Percentiles rank a stretch among this genome's conserved stretches.
These are phyloP conservation scores for Dimocarpus longan DNA, from an alignment of 345 rosid genomes.

Conservation along the genomic window DNA sequence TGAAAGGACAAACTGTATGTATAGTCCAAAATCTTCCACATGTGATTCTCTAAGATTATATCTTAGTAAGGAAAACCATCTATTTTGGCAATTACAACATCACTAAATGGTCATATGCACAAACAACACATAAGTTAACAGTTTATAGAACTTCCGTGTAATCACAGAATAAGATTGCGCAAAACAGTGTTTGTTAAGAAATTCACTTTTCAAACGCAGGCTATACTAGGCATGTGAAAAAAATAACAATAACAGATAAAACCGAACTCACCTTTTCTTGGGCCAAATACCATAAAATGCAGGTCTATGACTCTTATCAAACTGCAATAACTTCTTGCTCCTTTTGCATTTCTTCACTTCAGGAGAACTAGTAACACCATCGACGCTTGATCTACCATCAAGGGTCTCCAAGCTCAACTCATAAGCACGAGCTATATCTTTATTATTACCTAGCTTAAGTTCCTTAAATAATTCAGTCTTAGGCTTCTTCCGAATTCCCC, in stretches of 20 bases:
- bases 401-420: constrained; percentile 48
- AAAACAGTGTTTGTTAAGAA: neutral
- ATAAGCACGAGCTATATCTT: constrained; percentile 39
- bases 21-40: neutral
- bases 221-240: neutral
- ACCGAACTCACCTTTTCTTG: constrained; percentile 61
- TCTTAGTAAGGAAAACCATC: neutral
- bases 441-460: constrained; percentile 61
- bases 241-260: neutral
- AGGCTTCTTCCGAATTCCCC: constrained; percentile 82
- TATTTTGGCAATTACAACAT: neutral
- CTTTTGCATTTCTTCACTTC: constrained; percentile 38
- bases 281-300: constrained; percentile 97
- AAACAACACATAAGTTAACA: neutral
- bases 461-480: constrained; percentile 65
- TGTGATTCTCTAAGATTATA: neutral
- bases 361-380: constrained; percentile 30
- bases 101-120: neutral
- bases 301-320: constrained; percentile 85
- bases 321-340: constrained; percentile 75
- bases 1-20: neutral
- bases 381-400: constrained; percentile 29
- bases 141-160: neutral
- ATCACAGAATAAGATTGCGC: neutral
- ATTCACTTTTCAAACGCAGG: neutral